These are phyloP conservation scores for Eragrostis nindensis DNA, from an alignment of 176 grass and related monocot species.

Conservation along the genomic window DNA sequence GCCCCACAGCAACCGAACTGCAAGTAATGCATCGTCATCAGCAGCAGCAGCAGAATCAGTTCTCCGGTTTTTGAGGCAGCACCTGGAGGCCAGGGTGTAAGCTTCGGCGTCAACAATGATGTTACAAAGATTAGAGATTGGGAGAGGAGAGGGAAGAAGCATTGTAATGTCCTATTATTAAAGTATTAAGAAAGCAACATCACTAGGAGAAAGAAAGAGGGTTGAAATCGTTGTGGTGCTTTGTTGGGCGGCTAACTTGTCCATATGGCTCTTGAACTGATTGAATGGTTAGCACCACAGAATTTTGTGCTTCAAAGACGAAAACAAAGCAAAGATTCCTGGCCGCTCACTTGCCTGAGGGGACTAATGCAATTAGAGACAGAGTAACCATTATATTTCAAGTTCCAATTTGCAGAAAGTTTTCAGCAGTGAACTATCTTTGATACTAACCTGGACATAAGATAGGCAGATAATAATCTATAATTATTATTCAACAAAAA, in stretches of 20 bases:
- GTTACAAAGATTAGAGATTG: constrained; percentile 37
- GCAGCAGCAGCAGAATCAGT: constrained; percentile 48
- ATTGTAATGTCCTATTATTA: constrained; percentile 62
- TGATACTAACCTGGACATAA: constrained; percentile 4
- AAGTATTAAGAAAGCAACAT: constrained; percentile 57
- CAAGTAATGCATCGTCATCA: constrained; percentile 51
- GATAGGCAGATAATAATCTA: neutral
- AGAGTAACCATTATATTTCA: constrained; percentile 12
- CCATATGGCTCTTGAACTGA: constrained; percentile 62
- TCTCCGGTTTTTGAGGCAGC: constrained; percentile 61
- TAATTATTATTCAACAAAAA: neutral
- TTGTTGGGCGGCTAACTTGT: constrained; percentile 50
- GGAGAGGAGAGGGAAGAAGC: constrained; percentile 28
- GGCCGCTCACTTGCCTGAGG: constrained; percentile 54
- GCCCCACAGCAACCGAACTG: constrained; percentile 68
- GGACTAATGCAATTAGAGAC: constrained; percentile 48
- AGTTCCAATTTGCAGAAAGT: constrained; percentile 17
- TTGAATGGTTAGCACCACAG: constrained; percentile 54
- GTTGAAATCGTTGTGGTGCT: constrained; percentile 39
- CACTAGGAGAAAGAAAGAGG: constrained; percentile 31
- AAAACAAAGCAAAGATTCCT: constrained; percentile 39
- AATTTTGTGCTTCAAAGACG: constrained; percentile 32
- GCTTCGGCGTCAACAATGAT: constrained; percentile 42
- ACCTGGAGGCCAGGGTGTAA: constrained; percentile 49
- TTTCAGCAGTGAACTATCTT: constrained; percentile 5